Evolutionary conservation across 345 rosid species (phyloP).

Genomic region (Boechera retrofracta): DNA sequence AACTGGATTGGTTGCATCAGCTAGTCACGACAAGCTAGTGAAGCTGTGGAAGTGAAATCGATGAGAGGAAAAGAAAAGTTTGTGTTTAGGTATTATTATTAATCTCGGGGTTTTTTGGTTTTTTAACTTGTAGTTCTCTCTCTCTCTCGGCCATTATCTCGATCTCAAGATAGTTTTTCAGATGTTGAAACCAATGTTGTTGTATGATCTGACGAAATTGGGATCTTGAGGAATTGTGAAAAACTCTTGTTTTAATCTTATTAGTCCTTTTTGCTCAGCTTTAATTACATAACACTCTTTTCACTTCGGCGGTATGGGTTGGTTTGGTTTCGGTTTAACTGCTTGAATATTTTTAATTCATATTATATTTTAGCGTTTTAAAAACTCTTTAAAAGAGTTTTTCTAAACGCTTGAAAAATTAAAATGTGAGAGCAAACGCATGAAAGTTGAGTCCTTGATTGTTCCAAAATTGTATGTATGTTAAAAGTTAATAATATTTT

Average conservation of each 20-base stretch:
- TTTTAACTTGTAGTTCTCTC: conserved; percentile 30
- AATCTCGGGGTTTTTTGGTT: neutral
- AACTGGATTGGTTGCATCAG: conserved; percentile 89
- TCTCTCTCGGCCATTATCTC: conserved; percentile 28
- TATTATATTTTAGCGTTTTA: neutral
- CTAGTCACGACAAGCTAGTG: conserved; percentile 87
- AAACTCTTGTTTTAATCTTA: conserved; percentile 40
- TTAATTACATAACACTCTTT: neutral
- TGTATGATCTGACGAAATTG: conserved; percentile 42
- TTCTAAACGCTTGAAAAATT: too few relatives aligned
- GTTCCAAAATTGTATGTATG: too few relatives aligned
- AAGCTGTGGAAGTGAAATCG: conserved; percentile 82
- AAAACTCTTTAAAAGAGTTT: neutral
- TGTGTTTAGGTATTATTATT: conserved; percentile 35
- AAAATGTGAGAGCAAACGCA: neutral
- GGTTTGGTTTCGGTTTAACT: conserved; percentile 10
- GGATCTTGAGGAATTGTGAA: conserved; percentile 31
- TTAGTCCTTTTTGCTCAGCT: conserved; percentile 11
- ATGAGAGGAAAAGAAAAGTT: conserved; percentile 11
- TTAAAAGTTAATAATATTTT: too few relatives aligned
- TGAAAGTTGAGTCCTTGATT: neutral
- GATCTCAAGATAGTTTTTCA: conserved; percentile 37
- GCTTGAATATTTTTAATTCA: neutral
- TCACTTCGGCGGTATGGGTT: neutral
- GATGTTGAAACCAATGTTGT: conserved; percentile 36